Conservation (phyloP, 2,329 filamentous ascomycete genomes). For the Aureobasidium sp. region DNA sequence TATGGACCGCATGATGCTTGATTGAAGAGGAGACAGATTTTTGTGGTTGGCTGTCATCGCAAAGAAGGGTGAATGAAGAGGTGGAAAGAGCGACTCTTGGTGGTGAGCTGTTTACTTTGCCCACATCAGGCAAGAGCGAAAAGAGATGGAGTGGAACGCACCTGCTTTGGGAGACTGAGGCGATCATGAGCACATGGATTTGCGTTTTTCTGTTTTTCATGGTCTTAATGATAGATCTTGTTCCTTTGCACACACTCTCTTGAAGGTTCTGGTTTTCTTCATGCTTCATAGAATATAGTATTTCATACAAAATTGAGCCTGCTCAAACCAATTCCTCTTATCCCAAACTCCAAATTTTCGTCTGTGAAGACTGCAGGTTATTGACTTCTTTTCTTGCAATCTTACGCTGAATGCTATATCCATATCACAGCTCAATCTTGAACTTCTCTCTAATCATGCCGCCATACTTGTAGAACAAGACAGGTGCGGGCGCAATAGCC, state of each 20-base stretch:
- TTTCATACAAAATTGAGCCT: background rate
- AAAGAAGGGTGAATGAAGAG: background rate
- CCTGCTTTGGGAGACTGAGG: background rate
- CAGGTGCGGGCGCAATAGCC: conserved; percentile 41
- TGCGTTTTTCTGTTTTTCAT: background rate
- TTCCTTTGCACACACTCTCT: background rate
- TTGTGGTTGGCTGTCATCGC: background rate
- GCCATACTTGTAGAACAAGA: conserved; percentile 44
- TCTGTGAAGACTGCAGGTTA: background rate
- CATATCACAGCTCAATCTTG: conserved; percentile 28
- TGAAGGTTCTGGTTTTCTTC: background rate
- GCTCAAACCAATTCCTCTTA: background rate
- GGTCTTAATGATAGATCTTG: background rate
- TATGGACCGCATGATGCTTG: background rate
- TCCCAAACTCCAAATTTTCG: background rate
- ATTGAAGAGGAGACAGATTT: background rate
- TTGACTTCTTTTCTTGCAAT: background rate
- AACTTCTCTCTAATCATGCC: conserved; percentile 40
- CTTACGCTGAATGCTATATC: background rate
- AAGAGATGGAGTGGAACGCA: background rate
- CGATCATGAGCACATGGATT: background rate
- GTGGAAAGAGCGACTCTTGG: background rate
- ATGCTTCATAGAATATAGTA: background rate
- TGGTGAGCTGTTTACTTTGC: background rate
- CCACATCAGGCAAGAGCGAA: background rate